These are phyloP conservation scores for Cardamine resedifolia DNA, from an alignment of 345 rosid species.

Conservation along the genomic window DNA sequence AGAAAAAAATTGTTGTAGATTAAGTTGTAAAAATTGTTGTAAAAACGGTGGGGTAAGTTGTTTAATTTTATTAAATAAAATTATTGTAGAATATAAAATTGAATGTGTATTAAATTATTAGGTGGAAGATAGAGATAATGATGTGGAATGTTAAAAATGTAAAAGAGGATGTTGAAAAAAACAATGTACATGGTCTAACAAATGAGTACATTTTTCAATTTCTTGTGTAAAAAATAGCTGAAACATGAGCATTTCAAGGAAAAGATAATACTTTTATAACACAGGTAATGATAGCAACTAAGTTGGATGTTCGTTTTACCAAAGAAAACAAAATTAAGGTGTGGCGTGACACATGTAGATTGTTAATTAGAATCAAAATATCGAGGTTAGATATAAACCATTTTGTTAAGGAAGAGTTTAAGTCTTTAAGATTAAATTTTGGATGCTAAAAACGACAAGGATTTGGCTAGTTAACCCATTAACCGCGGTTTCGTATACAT, in stretches of 20 bases:
- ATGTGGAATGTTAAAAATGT: too few relatives aligned
- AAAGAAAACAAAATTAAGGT: background rate
- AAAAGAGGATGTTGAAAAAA: too few relatives aligned
- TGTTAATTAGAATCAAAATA: background rate
- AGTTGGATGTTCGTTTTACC: constrained; percentile 15
- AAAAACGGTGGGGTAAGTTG: too few relatives aligned
- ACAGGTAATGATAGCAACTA: constrained; percentile 32
- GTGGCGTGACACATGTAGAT: constrained; percentile 27
- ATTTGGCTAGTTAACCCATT: background rate
- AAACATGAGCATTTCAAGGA: background rate
- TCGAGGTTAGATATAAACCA: background rate
- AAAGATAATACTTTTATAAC: background rate
- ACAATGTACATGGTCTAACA: too few relatives aligned
- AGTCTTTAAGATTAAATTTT: background rate
- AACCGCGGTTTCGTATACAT: background rate
- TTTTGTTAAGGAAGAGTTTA: background rate
- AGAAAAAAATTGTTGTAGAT: too few relatives aligned
- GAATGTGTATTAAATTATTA: too few relatives aligned
- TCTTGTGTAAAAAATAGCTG: constrained; percentile 5
- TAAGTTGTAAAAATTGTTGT: too few relatives aligned
- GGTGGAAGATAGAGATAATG: too few relatives aligned
- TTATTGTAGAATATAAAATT: too few relatives aligned
- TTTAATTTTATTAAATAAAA: too few relatives aligned
- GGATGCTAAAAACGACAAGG: background rate
- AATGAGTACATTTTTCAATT: background rate